phyloP scores from a whole-genome alignment of 1,139 yeast species.

The Kodamaea suecica region DNA sequence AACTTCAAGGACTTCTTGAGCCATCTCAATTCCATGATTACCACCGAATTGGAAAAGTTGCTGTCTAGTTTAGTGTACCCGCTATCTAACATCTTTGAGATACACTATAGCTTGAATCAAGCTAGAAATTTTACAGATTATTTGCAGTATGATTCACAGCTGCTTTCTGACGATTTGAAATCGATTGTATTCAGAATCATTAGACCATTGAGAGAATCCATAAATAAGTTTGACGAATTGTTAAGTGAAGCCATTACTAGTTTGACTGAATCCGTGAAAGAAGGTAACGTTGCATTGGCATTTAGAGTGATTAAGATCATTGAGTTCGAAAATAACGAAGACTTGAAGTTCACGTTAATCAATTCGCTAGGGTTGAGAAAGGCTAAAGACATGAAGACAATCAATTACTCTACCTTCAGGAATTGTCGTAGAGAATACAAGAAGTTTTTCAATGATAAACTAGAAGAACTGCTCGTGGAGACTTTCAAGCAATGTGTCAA shows the following conservation, averaged over 20 bases:
- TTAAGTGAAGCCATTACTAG: slow-evolving; percentile 62
- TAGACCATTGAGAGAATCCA: slow-evolving; percentile 45
- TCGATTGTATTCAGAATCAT: slow-evolving; percentile 64
- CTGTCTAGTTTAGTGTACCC: slow-evolving; percentile 53
- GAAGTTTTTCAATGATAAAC: slow-evolving; percentile 56
- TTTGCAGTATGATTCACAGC: slow-evolving; percentile 50
- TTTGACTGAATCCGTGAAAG: slow-evolving; percentile 66
- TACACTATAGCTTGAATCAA: slow-evolving; percentile 68
- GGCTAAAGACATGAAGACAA: slow-evolving; percentile 16
- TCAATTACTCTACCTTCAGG: slow-evolving; percentile 36
- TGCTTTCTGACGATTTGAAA: slow-evolving; percentile 66
- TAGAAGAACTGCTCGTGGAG: slow-evolving; percentile 59
- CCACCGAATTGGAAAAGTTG: slow-evolving; percentile 47
- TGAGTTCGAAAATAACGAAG: slow-evolving; percentile 78
- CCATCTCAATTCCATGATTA: slow-evolving; percentile 52
- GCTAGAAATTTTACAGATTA: slow-evolving; percentile 80
- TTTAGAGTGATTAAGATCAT: slow-evolving; percentile 72
- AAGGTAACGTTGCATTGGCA: slow-evolving; percentile 63
- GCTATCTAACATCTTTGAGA: slow-evolving; percentile 56
- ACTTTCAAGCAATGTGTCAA: slow-evolving; percentile 65
- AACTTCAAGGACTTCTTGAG: slow-evolving; percentile 52
- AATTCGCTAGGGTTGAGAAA: slow-evolving; percentile 36
- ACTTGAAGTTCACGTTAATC: slow-evolving; percentile 56
- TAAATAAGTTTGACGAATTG: slow-evolving; percentile 62
- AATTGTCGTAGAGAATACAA: slow-evolving; percentile 60